These are phyloP conservation scores for Podospora australis DNA, from an alignment of 495 filamentous ascomycete genomes.

Conservation along the genomic window DNA sequence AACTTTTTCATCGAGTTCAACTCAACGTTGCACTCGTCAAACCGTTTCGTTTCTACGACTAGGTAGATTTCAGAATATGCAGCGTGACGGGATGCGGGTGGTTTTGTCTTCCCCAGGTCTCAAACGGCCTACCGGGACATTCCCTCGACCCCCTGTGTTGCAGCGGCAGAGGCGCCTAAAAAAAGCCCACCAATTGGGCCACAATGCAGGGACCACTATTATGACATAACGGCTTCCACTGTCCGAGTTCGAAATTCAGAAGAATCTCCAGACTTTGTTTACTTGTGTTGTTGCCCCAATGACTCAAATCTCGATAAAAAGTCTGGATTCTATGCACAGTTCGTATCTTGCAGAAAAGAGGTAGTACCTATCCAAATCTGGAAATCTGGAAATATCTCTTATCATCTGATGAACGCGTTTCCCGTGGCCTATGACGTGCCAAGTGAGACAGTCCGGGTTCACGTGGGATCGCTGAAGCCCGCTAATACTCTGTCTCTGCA, in stretches of 20 bases:
- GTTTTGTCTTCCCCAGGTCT: constrained; percentile 8
- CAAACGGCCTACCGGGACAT: neutral
- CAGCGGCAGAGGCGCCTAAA: neutral
- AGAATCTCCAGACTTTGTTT: too few species aligned
- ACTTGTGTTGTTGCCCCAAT: too few species aligned
- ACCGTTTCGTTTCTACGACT: too few species aligned
- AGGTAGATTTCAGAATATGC: too few species aligned
- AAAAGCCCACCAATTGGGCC: constrained; percentile 5
- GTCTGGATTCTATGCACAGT: too few species aligned
- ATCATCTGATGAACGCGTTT: neutral
- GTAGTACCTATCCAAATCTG: too few species aligned
- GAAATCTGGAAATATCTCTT: too few species aligned
- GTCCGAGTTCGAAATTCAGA: neutral
- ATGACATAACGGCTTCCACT: constrained; percentile 2
- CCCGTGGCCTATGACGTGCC: constrained; percentile 8
- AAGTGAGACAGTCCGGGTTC: constrained; percentile 9
- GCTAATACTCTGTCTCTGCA: neutral
- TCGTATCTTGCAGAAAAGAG: too few species aligned
- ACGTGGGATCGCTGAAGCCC: constrained; percentile 1
- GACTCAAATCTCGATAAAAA: too few species aligned
- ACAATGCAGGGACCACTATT: neutral
- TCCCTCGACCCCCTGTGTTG: neutral
- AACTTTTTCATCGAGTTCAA: too few species aligned
- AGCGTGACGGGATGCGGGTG: too few species aligned
- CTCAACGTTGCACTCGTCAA: too few species aligned